These are phyloP conservation scores for Iris pallida DNA, from an alignment of 116 monocot genomes.

Conservation along the genomic window DNA sequence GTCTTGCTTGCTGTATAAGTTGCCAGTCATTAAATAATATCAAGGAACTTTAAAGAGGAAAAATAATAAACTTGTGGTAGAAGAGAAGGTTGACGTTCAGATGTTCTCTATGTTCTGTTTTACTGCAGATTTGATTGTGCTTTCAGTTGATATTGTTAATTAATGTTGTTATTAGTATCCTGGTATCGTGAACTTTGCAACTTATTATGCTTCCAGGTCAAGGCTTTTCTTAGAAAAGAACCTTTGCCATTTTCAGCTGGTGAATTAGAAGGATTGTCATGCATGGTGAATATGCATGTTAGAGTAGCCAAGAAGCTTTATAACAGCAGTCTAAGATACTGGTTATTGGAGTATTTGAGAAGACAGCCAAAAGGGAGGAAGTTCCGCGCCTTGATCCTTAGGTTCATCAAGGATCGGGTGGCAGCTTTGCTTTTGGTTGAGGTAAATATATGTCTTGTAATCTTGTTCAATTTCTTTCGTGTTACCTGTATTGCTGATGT, in stretches of 20 bases:
- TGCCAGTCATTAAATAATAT: neutral
- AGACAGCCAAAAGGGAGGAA: conserved; percentile 65
- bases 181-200: neutral
- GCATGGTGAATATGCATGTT: conserved; percentile 62
- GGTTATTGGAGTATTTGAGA: conserved; percentile 92
- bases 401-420: conserved; percentile 75
- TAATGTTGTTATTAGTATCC: neutral
- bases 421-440: conserved; percentile 76
- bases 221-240: conserved; percentile 89
- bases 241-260: conserved; percentile 69
- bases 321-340: conserved; percentile 72
- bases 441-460: conserved; percentile 30
- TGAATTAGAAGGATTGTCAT: conserved; percentile 68
- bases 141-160: neutral
- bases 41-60: neutral
- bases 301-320: conserved; percentile 65
- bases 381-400: conserved; percentile 69
- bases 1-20: neutral
- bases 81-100: neutral
- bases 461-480: neutral
- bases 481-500: too few relatives aligned
- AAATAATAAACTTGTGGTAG: neutral
- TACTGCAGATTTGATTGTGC: neutral
- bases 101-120: neutral
- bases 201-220: conserved; percentile 45